These are phyloP conservation scores for Lentinus brumalis DNA, from an alignment of 768 basidiomycete species.

Conservation along the genomic window DNA sequence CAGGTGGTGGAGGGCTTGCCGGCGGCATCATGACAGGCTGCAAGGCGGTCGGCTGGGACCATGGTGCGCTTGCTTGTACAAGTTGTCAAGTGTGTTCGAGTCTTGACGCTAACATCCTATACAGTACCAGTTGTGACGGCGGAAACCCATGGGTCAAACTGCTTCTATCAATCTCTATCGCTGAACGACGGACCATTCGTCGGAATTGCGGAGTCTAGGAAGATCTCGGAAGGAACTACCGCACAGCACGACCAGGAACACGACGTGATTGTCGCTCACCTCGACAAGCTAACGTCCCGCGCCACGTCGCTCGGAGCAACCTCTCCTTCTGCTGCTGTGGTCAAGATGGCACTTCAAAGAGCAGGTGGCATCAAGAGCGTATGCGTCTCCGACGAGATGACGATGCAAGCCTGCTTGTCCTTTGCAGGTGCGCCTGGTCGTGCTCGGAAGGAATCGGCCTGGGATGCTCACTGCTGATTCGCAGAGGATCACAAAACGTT, in stretches of 20 bases:
- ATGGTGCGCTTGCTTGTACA: conserved; percentile 44
- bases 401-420: conserved; percentile 56
- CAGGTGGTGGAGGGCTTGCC: conserved; percentile 74
- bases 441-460: background rate
- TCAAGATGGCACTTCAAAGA: conserved; percentile 66
- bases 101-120: background rate
- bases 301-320: conserved; percentile 78
- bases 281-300: conserved; percentile 57
- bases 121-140: conserved; percentile 66
- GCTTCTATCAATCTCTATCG: conserved; percentile 72
- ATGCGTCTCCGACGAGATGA: conserved; percentile 66
- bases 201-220: conserved; percentile 35
- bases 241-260: conserved; percentile 43
- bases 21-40: conserved; percentile 76
- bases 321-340: conserved; percentile 58
- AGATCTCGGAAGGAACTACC: conserved; percentile 43
- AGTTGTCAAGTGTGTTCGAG: background rate
- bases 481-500: conserved; percentile 76
- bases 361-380: conserved; percentile 57
- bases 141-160: conserved; percentile 73
- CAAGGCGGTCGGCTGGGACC: conserved; percentile 62
- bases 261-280: conserved; percentile 57
- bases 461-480: background rate
- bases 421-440: conserved; percentile 56
- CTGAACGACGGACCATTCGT: conserved; percentile 48